Base-by-base conservation (phyloP, 352 stramenopile species). In the Globisporangium nunn region DNA sequence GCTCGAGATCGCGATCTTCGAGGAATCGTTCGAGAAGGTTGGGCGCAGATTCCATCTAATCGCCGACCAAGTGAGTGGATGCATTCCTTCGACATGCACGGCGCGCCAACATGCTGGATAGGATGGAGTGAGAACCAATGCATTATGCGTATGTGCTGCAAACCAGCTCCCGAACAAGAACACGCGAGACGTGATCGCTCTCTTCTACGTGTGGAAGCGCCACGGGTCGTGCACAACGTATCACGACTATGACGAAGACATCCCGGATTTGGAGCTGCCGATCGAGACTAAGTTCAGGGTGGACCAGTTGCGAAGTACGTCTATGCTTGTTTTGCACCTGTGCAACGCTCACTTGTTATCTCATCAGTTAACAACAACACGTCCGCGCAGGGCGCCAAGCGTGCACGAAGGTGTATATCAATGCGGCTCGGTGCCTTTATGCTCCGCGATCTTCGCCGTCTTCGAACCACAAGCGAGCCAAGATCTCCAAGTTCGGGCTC, bases 201-300 rank as follows among this genome's bases (percentile, higher is more conserved):
- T 93, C 31, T 95, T 93, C 52, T 95, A 95, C 55, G 70, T 92
- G 31, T 95, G 85, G 85, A 95, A 95, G 53, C 91, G 88, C 52
- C 77, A 88, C 35, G 78, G 78, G 4, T 76, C 72, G 15, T 73
- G 69, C 46, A 46, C 52, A 54, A 31, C 79, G 72, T 66, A 64
- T 52, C 45, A 70, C 59, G 35, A 85, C 62, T 50, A 43, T 62
- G 39, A 75, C 57, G 73, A 86, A 39, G 70, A 84, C 54, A 70
- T 82, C 47, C 58, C 75, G 48, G 75, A 87, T 29, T 66, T 76
- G 8, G 71, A 76, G 17, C 67, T 87, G 54, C 78, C 75, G 1
- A 75, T 52, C 28, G 73, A 85, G 54, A 87, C 71, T 3, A 68
- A 85, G 18, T 86, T 84, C 50, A 49, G 79, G 8, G 64, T 88